Percentiles rank a stretch among this genome's conserved stretches.
Conservation (phyloP, 176 grass and related monocot genomes). For the Poa pratensis region DNA sequence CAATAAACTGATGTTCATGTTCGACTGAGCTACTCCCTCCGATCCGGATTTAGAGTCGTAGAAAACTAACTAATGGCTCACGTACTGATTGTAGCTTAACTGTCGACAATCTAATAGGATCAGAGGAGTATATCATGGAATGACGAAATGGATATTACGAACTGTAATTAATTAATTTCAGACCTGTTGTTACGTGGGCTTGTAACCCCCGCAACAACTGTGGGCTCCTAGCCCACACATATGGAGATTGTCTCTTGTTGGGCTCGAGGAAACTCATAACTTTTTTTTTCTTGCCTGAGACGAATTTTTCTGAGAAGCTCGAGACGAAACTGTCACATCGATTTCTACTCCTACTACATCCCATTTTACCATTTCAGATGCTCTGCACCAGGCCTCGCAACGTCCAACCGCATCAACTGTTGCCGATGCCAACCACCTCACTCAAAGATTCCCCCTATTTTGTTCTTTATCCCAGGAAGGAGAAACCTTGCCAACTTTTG, state of each 20-base stretch:
- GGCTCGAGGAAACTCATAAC: not conserved
- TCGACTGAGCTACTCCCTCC: too few species aligned
- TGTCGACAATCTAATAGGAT: too few species aligned
- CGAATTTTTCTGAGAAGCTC: not conserved
- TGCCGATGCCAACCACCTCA: slow-evolving; percentile 15
- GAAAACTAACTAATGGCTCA: too few species aligned
- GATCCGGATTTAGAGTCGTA: too few species aligned
- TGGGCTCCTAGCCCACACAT: not conserved
- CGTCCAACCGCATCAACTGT: slow-evolving; percentile 31
- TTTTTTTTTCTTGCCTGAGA: not conserved
- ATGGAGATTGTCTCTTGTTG: not conserved
- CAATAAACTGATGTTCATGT: too few species aligned
- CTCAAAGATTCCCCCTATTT: slow-evolving; percentile 17
- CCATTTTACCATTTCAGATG: slow-evolving; percentile 11
- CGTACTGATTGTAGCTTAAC: too few species aligned
- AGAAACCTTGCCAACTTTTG: not conserved
- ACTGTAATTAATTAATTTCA: too few species aligned
- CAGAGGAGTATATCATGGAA: too few species aligned
- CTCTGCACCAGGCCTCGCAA: not conserved
- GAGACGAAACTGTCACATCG: not conserved
- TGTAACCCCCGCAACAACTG: not conserved
- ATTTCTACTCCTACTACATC: not conserved
- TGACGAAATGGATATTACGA: too few species aligned
- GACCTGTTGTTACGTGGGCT: not conserved
- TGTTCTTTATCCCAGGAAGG: slow-evolving; percentile 15